Percentiles rank a stretch among this genome's conserved stretches.
These are phyloP conservation scores for Sporodiniella umbellata DNA, from an alignment of 371 early-diverging fungal species.

Conservation along the genomic window DNA sequence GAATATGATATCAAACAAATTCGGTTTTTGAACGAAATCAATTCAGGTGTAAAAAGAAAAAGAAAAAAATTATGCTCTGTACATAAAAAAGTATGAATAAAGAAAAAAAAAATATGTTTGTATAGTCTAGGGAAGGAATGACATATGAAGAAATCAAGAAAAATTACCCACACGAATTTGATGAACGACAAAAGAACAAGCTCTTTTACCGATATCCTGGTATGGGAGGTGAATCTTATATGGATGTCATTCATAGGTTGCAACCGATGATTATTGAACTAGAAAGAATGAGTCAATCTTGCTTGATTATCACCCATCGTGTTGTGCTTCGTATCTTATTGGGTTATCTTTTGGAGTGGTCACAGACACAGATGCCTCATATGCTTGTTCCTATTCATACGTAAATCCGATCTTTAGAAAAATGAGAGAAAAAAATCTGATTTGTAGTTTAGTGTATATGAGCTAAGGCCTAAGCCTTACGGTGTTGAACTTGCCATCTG, in stretches of 20 bases:
- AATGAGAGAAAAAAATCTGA: too few relatives aligned
- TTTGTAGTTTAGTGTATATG: constrained; percentile 35
- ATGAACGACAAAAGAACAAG: constrained; percentile 66
- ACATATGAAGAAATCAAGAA: constrained; percentile 67
- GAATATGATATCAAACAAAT: constrained; percentile 72
- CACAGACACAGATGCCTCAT: constrained; percentile 66
- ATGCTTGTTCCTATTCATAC: constrained; percentile 53
- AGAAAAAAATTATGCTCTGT: neutral
- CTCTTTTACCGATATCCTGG: constrained; percentile 83
- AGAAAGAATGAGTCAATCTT: constrained; percentile 74
- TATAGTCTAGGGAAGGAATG: constrained; percentile 47
- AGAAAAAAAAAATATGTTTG: neutral
- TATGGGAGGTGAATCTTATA: constrained; percentile 81
- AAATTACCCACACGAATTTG: constrained; percentile 64
- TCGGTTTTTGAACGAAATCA: constrained; percentile 78
- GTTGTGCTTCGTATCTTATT: constrained; percentile 74
- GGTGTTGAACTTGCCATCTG: constrained; percentile 59
- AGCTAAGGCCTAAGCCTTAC: constrained; percentile 67
- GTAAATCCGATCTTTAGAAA: too few relatives aligned
- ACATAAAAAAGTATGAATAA: too few relatives aligned
- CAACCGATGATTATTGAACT: constrained; percentile 82
- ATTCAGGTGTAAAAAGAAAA: constrained; percentile 64
- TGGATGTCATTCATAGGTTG: constrained; percentile 83
- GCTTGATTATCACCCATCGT: constrained; percentile 73
- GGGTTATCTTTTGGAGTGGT: constrained; percentile 73